phyloP scores from a whole-genome alignment of 768 basidiomycete species.

The Multifurca ochricompacta region DNA sequence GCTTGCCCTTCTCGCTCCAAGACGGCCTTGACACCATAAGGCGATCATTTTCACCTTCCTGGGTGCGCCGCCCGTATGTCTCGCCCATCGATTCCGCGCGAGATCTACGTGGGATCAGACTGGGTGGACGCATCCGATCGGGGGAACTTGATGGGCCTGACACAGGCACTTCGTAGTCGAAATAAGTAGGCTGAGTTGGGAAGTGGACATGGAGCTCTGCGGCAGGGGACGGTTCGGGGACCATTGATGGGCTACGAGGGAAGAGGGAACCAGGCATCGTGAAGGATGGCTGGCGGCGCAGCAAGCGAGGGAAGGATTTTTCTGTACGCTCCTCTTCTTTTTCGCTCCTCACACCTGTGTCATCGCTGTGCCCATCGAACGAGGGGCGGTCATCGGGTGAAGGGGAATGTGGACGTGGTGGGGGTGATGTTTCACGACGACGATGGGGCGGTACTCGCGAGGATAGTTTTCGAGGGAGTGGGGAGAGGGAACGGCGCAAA shows the following conservation, averaged over 20 bases:
- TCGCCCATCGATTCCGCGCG: constrained; percentile 4
- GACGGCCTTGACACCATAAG: constrained; percentile 5
- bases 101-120: not conserved
- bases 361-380: not conserved
- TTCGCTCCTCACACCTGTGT: constrained; percentile 18
- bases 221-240: constrained; percentile 34
- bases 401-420: not conserved
- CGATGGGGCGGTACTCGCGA: not conserved
- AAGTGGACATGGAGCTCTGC: constrained; percentile 37
- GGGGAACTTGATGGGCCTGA: constrained; percentile 14
- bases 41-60: not conserved
- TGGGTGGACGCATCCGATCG: not conserved
- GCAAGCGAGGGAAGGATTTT: constrained; percentile 26
- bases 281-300: constrained; percentile 37
- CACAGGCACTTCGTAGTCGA: constrained; percentile 7
- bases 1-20: constrained; percentile 27
- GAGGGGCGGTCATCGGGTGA: not conserved
- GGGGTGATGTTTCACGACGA: not conserved
- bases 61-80: not conserved
- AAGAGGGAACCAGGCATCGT: constrained; percentile 79
- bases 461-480: not conserved
- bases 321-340: constrained; percentile 5
- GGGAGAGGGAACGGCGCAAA: not conserved
- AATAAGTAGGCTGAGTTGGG: constrained; percentile 14
- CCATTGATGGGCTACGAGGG: constrained; percentile 54